Evolutionary conservation across 495 filamentous ascomycete species (phyloP).

Genomic region (Cercophora newfieldiana): DNA sequence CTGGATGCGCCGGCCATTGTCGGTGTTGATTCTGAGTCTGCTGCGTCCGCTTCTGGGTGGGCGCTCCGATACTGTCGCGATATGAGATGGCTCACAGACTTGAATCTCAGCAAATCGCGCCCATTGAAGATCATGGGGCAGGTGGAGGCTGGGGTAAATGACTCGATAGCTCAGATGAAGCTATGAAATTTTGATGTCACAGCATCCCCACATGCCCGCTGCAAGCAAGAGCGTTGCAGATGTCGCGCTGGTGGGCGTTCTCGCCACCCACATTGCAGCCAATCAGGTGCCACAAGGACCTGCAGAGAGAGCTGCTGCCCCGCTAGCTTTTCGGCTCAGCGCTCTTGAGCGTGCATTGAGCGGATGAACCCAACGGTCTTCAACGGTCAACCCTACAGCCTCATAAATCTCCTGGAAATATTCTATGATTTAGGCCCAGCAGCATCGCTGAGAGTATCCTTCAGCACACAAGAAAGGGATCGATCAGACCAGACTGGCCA

Average conservation of each 20-base stretch:
- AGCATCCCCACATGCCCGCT: background rate
- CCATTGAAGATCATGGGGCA: conserved; percentile 10
- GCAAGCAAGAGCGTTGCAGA: background rate
- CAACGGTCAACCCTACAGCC: background rate
- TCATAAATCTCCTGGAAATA: background rate
- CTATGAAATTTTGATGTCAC: conserved; percentile 23
- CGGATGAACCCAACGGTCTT: background rate
- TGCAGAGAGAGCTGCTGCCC: conserved; percentile 1
- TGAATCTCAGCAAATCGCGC: conserved; percentile 16
- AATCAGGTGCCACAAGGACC: conserved; percentile 10
- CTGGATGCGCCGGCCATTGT: conserved; percentile 32
- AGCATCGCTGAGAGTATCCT: too few relatives aligned
- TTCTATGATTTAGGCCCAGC: too few relatives aligned
- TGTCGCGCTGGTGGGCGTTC: background rate
- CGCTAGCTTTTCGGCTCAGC: background rate
- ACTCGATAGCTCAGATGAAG: conserved; percentile 4
- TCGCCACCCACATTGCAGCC: conserved; percentile 3
- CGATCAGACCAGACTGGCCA: too few relatives aligned
- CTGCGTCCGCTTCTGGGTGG: background rate
- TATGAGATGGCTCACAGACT: conserved; percentile 22
- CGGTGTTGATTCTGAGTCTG: conserved; percentile 12
- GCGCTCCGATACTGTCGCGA: conserved; percentile 18
- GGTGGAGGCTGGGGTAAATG: conserved; percentile 2
- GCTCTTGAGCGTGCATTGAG: background rate
- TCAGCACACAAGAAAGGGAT: too few relatives aligned